Conservation (phyloP, 768 basidiomycete genomes). For the Tricholoma hemisulphureum region DNA sequence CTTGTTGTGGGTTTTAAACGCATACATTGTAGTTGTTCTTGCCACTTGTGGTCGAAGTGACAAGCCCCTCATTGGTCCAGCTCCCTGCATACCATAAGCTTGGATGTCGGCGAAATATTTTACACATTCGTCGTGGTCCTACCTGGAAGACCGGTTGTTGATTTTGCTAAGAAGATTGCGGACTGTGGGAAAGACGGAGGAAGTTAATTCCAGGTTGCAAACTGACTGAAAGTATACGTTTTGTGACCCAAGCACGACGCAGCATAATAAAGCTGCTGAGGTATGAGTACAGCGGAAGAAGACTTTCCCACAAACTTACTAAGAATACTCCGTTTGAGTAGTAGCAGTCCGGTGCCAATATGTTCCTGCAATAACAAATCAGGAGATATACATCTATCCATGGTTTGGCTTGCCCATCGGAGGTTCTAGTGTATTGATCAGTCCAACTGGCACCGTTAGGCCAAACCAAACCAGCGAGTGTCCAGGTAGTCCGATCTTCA, state of each 20-base stretch:
- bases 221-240: constrained; percentile 30
- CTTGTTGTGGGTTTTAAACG: not conserved
- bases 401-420: constrained; percentile 38
- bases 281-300: not conserved
- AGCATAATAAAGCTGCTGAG: constrained; percentile 47
- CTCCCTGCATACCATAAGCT: constrained; percentile 31
- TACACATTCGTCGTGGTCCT: constrained; percentile 3
- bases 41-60: constrained; percentile 40
- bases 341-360: constrained; percentile 39
- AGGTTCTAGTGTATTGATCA: constrained; percentile 45
- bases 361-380: constrained; percentile 39
- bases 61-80: constrained; percentile 47
- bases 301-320: constrained; percentile 25
- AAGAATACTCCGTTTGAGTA: constrained; percentile 28
- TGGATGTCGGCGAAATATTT: not conserved
- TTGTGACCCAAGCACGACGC: constrained; percentile 55
- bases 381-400: constrained; percentile 42
- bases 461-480: constrained; percentile 44
- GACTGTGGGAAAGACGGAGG: constrained; percentile 30
- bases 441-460: constrained; percentile 53
- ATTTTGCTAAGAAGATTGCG: constrained; percentile 53
- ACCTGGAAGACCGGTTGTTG: constrained; percentile 44
- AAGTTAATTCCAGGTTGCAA: not conserved
- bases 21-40: constrained; percentile 44
- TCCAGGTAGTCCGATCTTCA: constrained; percentile 47